A percentile compares a stretch with the other conserved stretches of the same genome.
Evolutionary conservation across 441 rosid genomes (phyloP).

Genomic region (Adansonia gregorii): DNA sequence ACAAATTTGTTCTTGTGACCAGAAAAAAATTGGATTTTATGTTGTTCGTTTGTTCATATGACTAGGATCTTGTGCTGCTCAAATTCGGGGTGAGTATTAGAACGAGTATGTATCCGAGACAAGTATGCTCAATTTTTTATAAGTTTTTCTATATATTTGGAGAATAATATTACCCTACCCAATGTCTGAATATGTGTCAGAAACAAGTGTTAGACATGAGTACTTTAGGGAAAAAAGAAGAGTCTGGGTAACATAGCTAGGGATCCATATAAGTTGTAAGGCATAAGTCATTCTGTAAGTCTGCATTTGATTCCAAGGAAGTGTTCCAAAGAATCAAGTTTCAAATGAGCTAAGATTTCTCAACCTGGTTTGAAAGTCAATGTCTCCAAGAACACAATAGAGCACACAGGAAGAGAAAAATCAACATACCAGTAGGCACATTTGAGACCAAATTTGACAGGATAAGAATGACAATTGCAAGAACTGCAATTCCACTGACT

Average conservation of each 20-base stretch:
- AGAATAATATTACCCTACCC: no score
- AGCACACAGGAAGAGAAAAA: slow-evolving; percentile 13
- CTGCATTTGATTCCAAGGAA: neutral
- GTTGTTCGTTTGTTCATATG: no score
- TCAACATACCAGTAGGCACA: slow-evolving; percentile 72
- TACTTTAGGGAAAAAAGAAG: no score
- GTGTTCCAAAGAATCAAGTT: neutral
- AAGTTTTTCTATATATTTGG: no score
- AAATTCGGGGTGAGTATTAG: no score
- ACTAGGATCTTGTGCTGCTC: neutral
- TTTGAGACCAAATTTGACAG: slow-evolving; percentile 83
- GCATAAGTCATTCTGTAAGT: neutral
- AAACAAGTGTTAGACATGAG: no score
- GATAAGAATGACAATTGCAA: slow-evolving; percentile 63
- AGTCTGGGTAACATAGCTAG: neutral
- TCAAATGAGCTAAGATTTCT: neutral
- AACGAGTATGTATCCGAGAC: no score
- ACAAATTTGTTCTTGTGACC: neutral
- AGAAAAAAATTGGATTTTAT: no score
- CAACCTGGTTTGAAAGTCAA: neutral
- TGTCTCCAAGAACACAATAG: neutral
- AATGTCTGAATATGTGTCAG: no score
- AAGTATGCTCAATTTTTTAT: no score
- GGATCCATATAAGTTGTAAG: neutral
- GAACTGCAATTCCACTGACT: slow-evolving; percentile 54